Evolutionary conservation across 768 basidiomycete species (phyloP).

Genomic region (Leccinum arenicola): DNA sequence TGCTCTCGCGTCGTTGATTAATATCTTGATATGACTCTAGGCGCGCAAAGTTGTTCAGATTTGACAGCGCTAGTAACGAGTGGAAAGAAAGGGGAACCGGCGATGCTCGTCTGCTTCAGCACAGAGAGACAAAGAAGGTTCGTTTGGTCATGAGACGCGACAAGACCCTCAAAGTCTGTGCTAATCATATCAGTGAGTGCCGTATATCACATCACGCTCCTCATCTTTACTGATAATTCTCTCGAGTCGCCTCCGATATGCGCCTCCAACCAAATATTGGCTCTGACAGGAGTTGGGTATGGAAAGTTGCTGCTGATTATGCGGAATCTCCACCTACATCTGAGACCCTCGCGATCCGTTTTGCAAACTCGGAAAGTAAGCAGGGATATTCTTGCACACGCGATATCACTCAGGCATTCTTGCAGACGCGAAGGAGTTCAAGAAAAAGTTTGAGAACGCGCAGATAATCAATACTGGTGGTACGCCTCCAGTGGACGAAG

Average conservation of each 20-base stretch:
- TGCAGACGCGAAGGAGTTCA: conserved; percentile 78
- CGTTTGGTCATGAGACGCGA: conserved; percentile 99
- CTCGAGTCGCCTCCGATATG: conserved; percentile 83
- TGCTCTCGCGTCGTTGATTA: neutral
- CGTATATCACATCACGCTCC: neutral
- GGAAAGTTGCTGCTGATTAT: conserved; percentile 95
- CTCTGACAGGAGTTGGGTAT: conserved; percentile 99
- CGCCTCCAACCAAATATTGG: conserved; percentile 95
- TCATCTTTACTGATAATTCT: conserved; percentile 4
- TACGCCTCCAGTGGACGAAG: conserved; percentile 24
- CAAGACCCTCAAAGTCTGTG: conserved; percentile 99
- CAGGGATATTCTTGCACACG: conserved; percentile 7
- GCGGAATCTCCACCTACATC: conserved; percentile 85
- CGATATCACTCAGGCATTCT: conserved; percentile 34
- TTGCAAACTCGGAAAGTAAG: conserved; percentile 95
- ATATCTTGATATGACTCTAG: conserved; percentile 41
- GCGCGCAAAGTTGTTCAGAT: conserved; percentile 98
- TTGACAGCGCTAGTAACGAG: conserved; percentile 71
- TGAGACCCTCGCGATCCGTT: conserved; percentile 97
- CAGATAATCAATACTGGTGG: conserved; percentile 59
- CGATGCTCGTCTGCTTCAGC: conserved; percentile 86
- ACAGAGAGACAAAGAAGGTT: conserved; percentile 88
- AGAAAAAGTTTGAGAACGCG: conserved; percentile 82
- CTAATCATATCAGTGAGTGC: conserved; percentile 86
- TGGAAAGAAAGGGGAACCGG: conserved; percentile 99